Base-by-base conservation (phyloP, 2,329 filamentous ascomycete genomes). In the Ophiostoma piceae region DNA sequence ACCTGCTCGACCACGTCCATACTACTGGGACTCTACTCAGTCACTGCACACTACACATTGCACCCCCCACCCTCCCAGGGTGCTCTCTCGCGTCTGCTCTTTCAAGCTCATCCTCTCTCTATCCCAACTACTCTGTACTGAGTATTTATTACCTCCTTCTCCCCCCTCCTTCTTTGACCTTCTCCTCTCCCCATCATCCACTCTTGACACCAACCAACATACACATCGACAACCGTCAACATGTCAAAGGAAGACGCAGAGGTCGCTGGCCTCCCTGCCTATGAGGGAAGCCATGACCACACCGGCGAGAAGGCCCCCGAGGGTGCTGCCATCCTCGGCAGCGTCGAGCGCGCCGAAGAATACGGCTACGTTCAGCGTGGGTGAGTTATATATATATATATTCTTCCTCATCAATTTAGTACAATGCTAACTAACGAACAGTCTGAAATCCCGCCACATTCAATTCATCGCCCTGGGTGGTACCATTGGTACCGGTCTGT, bases 401-500 rank as follows among this genome's bases (percentile, higher is more conserved):
- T n/a, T n/a, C n/a, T n/a, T n/a, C n/a, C 26, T 29, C 26, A 29
- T 29, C 26, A 29, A 29, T 11, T 37, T 9, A 0, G 14, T 9
- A 2, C 35, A 35, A 1, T 35, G 43, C 69, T 71, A 22, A 65
- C 69, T 71, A 22, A 65, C 60, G 2, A 11, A 1, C 66, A 73
- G 73, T 11, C 73, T 83, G 74, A 81, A 82, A 74, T 79, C 79
- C 16, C 78, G 81, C 68, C 81, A 83, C 76, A 77, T 82, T 73
- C 80, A 82, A 75, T 82, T 82, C 79, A 81, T 82, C 73, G 80
- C 80, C 69, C 81, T 83, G 29, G 80, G 80, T 71, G 82, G 82
- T 68, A 82, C 82, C 41, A 84, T 84, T 68, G 82, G 82, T 73
- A 81, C 81, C 69, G 81, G 80, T 76, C 80, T 82, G 73, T 82